A percentile compares a stretch with the other conserved stretches of the same genome.
These are phyloP conservation scores for Alternaria novae-zelandiae DNA, from an alignment of 2,329 filamentous ascomycete species.

Conservation along the genomic window DNA sequence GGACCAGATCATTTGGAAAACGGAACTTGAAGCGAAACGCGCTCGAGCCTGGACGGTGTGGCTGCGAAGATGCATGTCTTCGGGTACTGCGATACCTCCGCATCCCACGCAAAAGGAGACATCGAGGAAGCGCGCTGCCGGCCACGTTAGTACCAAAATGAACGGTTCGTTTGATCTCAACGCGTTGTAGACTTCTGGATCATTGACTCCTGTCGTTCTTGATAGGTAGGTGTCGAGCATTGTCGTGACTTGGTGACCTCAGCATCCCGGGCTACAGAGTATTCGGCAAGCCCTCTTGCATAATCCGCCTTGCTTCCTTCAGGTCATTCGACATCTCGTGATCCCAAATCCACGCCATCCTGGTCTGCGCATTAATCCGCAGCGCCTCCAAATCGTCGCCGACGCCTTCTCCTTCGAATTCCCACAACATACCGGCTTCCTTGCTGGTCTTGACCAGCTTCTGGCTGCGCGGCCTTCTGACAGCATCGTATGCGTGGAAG, in stretches of 20 bases:
- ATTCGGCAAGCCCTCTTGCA: neutral
- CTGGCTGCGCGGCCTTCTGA: constrained; percentile 49
- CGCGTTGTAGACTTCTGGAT: no score
- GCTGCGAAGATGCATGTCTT: neutral
- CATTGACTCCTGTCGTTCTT: no score
- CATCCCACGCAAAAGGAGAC: no score
- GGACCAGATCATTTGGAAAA: neutral
- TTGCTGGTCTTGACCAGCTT: constrained; percentile 49
- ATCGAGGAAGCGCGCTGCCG: no score
- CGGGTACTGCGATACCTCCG: no score
- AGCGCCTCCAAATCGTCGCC: constrained; percentile 46
- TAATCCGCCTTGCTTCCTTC: constrained; percentile 23
- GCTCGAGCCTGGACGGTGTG: neutral
- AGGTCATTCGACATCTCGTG: constrained; percentile 45
- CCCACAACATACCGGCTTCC: constrained; percentile 50
- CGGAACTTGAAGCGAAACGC: neutral
- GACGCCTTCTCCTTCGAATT: constrained; percentile 40
- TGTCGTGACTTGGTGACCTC: no score
- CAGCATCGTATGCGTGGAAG: constrained; percentile 49
- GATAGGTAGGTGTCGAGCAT: no score
- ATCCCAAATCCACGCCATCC: constrained; percentile 52
- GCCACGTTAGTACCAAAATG: no score
- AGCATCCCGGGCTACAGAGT: neutral
- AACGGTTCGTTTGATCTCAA: no score
- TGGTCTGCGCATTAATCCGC: constrained; percentile 32